A percentile compares a stretch with the other conserved stretches of the same genome.
These are phyloP conservation scores for Trametes cingulata DNA, from an alignment of 768 basidiomycete genomes.

Conservation along the genomic window DNA sequence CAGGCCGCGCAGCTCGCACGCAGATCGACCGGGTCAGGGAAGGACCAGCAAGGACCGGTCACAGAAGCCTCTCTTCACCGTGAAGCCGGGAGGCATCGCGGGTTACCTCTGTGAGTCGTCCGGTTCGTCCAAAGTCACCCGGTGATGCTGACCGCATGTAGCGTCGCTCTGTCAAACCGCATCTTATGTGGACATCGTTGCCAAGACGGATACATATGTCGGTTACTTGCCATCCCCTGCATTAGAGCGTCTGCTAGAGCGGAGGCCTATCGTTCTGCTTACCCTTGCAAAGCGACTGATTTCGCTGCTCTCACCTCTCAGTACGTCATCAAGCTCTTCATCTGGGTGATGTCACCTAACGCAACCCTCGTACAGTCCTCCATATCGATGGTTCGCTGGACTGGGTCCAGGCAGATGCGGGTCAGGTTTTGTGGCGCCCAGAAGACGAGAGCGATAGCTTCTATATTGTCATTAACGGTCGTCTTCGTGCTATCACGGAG, in stretches of 20 bases:
- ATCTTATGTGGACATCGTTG: constrained; percentile 94
- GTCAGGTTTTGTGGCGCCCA: constrained; percentile 93
- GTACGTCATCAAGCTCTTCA: constrained; percentile 43
- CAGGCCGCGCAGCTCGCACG: constrained; percentile 10
- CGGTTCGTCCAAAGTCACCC: not conserved
- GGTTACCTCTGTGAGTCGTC: constrained; percentile 78
- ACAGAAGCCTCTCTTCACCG: constrained; percentile 84
- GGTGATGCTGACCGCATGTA: constrained; percentile 31
- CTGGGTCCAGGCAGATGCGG: constrained; percentile 97
- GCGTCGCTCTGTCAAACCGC: constrained; percentile 89
- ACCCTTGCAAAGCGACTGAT: constrained; percentile 97
- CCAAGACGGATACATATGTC: constrained; percentile 98
- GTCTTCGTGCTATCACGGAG: constrained; percentile 87
- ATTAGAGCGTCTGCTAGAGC: constrained; percentile 87
- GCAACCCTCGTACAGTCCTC: constrained; percentile 54
- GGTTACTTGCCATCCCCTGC: constrained; percentile 90
- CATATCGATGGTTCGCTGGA: constrained; percentile 97
- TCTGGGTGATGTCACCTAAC: not conserved
- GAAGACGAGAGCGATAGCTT: constrained; percentile 92
- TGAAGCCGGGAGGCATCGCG: constrained; percentile 96
- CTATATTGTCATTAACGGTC: constrained; percentile 97
- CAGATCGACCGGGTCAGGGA: constrained; percentile 25
- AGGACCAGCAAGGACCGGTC: constrained; percentile 36
- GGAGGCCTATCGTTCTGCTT: constrained; percentile 91
- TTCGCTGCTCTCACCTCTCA: constrained; percentile 88